Base-by-base conservation (phyloP, 371 early-diverging fungal genomes). In the Mortierella sp. region DNA sequence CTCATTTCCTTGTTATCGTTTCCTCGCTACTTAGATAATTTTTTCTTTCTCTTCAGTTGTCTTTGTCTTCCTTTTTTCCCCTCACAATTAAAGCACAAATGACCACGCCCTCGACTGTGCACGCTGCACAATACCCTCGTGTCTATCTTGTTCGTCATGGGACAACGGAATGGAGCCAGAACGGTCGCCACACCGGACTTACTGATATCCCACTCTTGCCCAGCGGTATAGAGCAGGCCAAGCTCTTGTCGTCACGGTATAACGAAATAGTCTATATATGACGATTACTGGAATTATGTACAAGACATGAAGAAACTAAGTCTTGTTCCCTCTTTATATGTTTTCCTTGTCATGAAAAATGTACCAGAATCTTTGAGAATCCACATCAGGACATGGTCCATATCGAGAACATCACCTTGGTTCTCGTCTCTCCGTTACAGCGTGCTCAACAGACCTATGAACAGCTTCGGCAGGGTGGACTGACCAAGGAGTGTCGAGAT, bases 361-460 rank as follows among this genome's bases (percentile, higher is more conserved):
- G 27, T 6, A 17, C n/a, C 42, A 69, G 76, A 7, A 69, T 76
- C 27, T 80, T 81, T 43, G 82, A 79, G 55, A 79, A 80, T 44
- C 67, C 66, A n/a, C 59, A 70, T 30, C 80, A 80, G 50, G 78
- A 78, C 44, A 75, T 72, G 63, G 67, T 73, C 32, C 70, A 78
- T n/a, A 69, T 68, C 61, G 64, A 64, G 50, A 80, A 78, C 21
- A 80, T 79, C 57, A 39, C 72, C 15, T 57, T 61, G 15, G 68
- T 72, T 34, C 60, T 67, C 14, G 70, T 78, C 53, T 80, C 79
- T 5, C 80, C 80, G 6, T 73, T 72, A 11, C 26, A 49, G 12
- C 72, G 82, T 12, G 82, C 80, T 4, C 73, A 73, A 27, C 75
- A 81, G 39, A 81, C 82, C 12, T 70, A 73, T 6, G 66, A 72